These are phyloP conservation scores for Choanephora cucurbitarum DNA, from an alignment of 371 early-diverging fungal species.

Conservation along the genomic window DNA sequence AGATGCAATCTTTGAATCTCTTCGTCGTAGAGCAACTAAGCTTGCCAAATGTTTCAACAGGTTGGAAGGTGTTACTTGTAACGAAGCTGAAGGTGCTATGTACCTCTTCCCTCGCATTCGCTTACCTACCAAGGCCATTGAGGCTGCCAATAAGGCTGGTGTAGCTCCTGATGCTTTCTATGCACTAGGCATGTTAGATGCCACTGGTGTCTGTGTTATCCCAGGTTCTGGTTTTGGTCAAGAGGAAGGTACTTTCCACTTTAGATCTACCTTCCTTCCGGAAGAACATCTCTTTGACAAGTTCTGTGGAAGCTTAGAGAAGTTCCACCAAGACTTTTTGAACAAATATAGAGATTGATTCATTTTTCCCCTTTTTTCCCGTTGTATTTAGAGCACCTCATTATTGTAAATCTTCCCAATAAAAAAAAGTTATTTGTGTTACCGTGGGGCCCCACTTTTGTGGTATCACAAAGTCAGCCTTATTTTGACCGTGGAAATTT, in stretches of 20 bases:
- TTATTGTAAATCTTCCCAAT: too few relatives aligned
- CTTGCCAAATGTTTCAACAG: slow-evolving; percentile 79
- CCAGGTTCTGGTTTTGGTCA: slow-evolving; percentile 88
- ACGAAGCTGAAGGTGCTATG: slow-evolving; percentile 93
- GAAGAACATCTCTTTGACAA: slow-evolving; percentile 88
- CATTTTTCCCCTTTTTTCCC: too few relatives aligned
- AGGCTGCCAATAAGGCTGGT: slow-evolving; percentile 66
- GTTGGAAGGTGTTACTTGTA: slow-evolving; percentile 87
- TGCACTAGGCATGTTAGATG: slow-evolving; percentile 85
- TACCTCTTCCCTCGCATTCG: slow-evolving; percentile 90
- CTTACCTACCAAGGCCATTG: slow-evolving; percentile 75
- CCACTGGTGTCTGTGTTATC: slow-evolving; percentile 85
- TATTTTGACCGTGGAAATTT: too few relatives aligned
- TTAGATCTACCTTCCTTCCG: slow-evolving; percentile 95
- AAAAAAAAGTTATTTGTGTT: too few relatives aligned
- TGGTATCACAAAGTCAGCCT: too few relatives aligned
- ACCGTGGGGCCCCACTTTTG: too few relatives aligned
- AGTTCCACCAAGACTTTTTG: slow-evolving; percentile 85
- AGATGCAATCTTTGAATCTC: slow-evolving; percentile 76
- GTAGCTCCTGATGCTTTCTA: slow-evolving; percentile 87
- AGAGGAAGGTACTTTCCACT: slow-evolving; percentile 89
- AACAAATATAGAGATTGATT: slow-evolving; percentile 58
- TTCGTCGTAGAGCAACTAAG: slow-evolving; percentile 76
- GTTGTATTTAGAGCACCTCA: too few relatives aligned
- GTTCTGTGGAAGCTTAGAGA: slow-evolving; percentile 72